phyloP scores from a whole-genome alignment of 176 grass and related monocot species.

The Carex scoparia region DNA sequence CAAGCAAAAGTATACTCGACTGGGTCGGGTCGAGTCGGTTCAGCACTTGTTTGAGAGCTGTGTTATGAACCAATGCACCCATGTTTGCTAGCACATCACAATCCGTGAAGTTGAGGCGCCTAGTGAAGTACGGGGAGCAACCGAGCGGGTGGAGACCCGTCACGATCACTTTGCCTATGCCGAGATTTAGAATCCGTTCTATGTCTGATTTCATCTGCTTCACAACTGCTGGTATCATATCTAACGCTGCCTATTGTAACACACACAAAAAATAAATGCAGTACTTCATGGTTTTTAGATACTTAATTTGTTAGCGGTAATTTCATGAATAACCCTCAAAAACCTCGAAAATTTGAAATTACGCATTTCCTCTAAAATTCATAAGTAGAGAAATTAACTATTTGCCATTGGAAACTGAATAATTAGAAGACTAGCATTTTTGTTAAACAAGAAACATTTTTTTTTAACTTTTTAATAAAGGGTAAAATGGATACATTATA shows the following conservation, averaged over 20 bases:
- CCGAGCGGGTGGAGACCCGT: constrained; percentile 73
- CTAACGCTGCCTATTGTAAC: constrained; percentile 43
- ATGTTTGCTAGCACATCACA: constrained; percentile 44
- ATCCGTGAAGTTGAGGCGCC: constrained; percentile 38
- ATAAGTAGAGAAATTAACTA: too few relatives aligned
- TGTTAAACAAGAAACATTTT: too few relatives aligned
- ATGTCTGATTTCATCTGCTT: constrained; percentile 30
- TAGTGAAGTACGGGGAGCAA: constrained; percentile 57
- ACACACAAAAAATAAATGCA: background rate
- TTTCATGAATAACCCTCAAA: too few relatives aligned
- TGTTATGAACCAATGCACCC: constrained; percentile 47
- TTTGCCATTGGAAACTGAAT: too few relatives aligned
- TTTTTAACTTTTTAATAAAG: too few relatives aligned
- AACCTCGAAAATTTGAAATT: too few relatives aligned
- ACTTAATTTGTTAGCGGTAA: background rate
- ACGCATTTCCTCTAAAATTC: too few relatives aligned
- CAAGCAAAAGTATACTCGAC: constrained; percentile 46
- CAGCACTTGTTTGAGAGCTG: constrained; percentile 35
- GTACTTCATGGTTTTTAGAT: background rate
- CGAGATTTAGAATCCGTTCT: constrained; percentile 41
- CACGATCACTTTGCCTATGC: constrained; percentile 57
- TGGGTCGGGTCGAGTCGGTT: constrained; percentile 32
- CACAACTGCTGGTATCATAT: constrained; percentile 51
- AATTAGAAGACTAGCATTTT: too few relatives aligned
- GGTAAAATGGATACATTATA: too few relatives aligned